These are phyloP conservation scores for Kodamaea lidongshanica DNA, from an alignment of 805 yeast genomes.

Conservation along the genomic window DNA sequence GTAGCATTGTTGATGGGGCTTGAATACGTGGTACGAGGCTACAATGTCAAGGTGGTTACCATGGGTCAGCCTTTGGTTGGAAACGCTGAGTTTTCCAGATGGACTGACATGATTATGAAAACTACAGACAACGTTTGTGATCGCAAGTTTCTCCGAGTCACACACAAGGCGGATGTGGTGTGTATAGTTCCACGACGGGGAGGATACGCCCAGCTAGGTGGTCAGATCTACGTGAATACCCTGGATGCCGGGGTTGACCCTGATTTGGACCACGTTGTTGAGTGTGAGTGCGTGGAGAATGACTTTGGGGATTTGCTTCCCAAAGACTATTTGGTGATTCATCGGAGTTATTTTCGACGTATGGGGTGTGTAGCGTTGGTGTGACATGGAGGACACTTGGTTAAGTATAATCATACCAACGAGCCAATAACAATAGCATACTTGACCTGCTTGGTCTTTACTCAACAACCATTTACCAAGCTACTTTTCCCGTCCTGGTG, in stretches of 20 bases:
- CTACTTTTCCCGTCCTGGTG: too few species aligned
- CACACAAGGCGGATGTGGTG: slow-evolving; percentile 24
- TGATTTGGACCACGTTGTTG: slow-evolving; percentile 22
- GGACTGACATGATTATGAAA: slow-evolving; percentile 31
- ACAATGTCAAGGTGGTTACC: slow-evolving; percentile 28
- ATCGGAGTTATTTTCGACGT: slow-evolving; percentile 33
- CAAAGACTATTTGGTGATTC: slow-evolving; percentile 21
- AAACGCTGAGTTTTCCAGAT: slow-evolving; percentile 29
- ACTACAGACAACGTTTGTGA: slow-evolving; percentile 18
- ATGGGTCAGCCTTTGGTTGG: slow-evolving; percentile 44
- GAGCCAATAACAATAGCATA: too few species aligned
- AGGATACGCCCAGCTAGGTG: slow-evolving; percentile 28
- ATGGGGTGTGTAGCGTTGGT: slow-evolving; percentile 21
- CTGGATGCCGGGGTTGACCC: slow-evolving; percentile 23
- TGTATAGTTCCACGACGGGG: slow-evolving; percentile 25
- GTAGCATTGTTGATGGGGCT: slow-evolving; percentile 32
- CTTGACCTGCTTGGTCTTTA: too few species aligned
- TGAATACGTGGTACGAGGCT: slow-evolving; percentile 31
- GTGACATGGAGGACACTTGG: not conserved
- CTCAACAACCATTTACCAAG: too few species aligned
- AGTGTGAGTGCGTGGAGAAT: slow-evolving; percentile 24
- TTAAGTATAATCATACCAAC: not conserved
- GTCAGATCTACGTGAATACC: slow-evolving; percentile 27
- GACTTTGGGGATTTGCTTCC: slow-evolving; percentile 6
- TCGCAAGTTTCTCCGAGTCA: slow-evolving; percentile 17